Conservation (phyloP, 306 rosid species). For the Cicer bijugum region DNA sequence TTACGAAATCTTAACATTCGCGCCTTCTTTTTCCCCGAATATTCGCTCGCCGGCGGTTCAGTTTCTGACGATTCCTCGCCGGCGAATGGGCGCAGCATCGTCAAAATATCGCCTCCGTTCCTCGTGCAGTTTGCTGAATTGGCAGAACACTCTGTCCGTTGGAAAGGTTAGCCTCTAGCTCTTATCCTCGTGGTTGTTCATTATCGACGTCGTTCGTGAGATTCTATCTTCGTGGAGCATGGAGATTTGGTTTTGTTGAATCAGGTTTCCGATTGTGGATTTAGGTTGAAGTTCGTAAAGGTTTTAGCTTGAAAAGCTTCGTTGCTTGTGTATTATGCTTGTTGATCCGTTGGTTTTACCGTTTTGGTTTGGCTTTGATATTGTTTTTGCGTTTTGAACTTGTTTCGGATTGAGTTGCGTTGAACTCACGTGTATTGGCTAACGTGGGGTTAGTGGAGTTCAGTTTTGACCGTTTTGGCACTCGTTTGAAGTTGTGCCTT, state of each 20-base stretch:
- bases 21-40: neutral
- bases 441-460: slow-evolving; percentile 29
- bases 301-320: slow-evolving; percentile 58
- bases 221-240: slow-evolving; percentile 45
- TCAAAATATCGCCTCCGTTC: slow-evolving; percentile 44
- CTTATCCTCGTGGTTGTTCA: neutral
- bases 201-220: neutral
- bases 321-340: slow-evolving; percentile 44
- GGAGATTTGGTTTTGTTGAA: slow-evolving; percentile 46
- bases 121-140: slow-evolving; percentile 23
- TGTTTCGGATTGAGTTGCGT: slow-evolving; percentile 42
- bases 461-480: slow-evolving; percentile 37
- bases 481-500: slow-evolving; percentile 22
- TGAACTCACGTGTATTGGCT: slow-evolving; percentile 32
- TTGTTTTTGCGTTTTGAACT: slow-evolving; percentile 46
- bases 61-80: slow-evolving; percentile 50
- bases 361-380: slow-evolving; percentile 41
- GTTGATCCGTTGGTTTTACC: slow-evolving; percentile 62
- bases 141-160: slow-evolving; percentile 33
- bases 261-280: slow-evolving; percentile 54
- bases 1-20: neutral
- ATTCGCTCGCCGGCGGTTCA: slow-evolving; percentile 51
- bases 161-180: slow-evolving; percentile 57
- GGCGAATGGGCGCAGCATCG: slow-evolving; percentile 56
- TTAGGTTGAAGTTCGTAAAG: slow-evolving; percentile 57